Percentiles rank a stretch among this genome's conserved stretches.
phyloP scores from a whole-genome alignment of 1,139 yeast genomes.

The Hemisphaericaspora xylanilytica region DNA sequence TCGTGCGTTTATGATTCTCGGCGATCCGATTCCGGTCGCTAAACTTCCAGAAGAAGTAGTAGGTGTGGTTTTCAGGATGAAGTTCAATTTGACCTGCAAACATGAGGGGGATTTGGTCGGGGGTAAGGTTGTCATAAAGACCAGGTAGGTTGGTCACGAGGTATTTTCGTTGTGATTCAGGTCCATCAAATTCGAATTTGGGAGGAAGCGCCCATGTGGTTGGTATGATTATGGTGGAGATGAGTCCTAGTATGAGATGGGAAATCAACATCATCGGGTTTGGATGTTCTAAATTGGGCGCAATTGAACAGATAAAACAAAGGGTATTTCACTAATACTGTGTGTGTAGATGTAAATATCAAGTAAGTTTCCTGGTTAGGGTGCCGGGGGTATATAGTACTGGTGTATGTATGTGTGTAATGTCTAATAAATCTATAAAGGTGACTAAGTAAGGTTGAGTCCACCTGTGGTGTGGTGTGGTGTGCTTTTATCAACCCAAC shows the following conservation, averaged over 20 bases:
- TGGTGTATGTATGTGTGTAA: no score
- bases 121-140: constrained; percentile 28
- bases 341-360: no score
- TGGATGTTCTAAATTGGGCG: no score
- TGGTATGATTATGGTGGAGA: not conserved
- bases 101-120: constrained; percentile 50
- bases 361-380: no score
- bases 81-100: constrained; percentile 69
- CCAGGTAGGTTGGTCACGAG: constrained; percentile 46
- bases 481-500: no score
- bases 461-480: no score
- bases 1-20: constrained; percentile 38
- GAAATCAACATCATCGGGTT: not conserved
- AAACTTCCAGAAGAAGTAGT: constrained; percentile 82
- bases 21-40: constrained; percentile 32
- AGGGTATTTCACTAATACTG: no score
- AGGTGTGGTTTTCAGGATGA: constrained; percentile 52
- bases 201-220: constrained; percentile 21
- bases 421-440: no score
- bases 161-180: constrained; percentile 22
- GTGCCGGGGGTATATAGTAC: no score
- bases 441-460: no score
- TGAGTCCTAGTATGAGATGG: not conserved
- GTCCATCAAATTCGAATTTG: constrained; percentile 13
- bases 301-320: no score